These are phyloP conservation scores for Trichaptum fuscoviolaceum DNA, from an alignment of 768 basidiomycete species.

Conservation along the genomic window DNA sequence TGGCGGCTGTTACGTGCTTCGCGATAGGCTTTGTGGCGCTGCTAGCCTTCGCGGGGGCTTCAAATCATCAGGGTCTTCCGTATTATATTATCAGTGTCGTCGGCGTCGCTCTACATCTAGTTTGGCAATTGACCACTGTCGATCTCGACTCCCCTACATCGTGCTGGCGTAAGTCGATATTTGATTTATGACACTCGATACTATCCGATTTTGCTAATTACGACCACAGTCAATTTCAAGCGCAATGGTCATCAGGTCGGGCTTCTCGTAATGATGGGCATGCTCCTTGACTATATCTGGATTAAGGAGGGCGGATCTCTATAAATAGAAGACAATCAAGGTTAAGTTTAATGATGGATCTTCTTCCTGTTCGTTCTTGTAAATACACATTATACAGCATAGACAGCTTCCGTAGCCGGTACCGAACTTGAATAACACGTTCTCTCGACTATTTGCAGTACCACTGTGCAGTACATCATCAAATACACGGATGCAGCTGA, in stretches of 20 bases:
- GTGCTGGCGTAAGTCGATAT: conserved; percentile 4
- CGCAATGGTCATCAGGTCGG: conserved; percentile 9
- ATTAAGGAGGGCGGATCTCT: neutral
- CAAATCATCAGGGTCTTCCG: conserved; percentile 45
- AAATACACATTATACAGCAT: no score
- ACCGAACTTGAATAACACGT: no score
- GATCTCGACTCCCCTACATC: conserved; percentile 8
- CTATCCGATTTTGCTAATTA: neutral
- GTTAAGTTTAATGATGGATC: no score
- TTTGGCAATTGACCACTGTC: conserved; percentile 30
- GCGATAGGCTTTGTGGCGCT: conserved; percentile 45
- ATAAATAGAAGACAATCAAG: no score
- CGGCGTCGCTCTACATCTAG: conserved; percentile 32
- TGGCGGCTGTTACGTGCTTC: conserved; percentile 49
- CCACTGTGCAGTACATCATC: no score
- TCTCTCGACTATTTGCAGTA: no score
- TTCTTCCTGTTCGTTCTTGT: no score
- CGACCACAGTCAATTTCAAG: conserved; percentile 5
- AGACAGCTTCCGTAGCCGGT: no score
- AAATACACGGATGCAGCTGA: no score
- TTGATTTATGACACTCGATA: no score
- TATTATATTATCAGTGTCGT: conserved; percentile 29
- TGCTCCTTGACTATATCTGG: conserved; percentile 4
- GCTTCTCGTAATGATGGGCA: conserved; percentile 4
- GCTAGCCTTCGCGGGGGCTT: conserved; percentile 47